Evolutionary conservation across 352 stramenopile genomes (phyloP), one percentile per base, ranked within the genome.

Genomic region (Phytopythium delawarense): DNA sequence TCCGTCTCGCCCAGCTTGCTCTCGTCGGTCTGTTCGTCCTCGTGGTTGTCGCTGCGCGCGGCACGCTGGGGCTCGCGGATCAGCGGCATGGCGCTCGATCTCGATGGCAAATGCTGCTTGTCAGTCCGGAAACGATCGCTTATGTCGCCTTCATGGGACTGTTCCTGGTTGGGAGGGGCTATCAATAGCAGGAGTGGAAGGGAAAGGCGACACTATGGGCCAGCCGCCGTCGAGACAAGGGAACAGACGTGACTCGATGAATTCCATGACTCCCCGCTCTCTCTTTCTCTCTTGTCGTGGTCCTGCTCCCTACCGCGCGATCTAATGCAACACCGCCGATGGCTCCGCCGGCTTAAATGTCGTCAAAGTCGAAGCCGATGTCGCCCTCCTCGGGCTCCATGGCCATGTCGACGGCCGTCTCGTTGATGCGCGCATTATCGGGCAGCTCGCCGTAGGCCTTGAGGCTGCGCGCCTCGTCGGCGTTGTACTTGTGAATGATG

Each of bases 401-500:
- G 46, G 85, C 78, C 75, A 94, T 91, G 67, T 96, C 88, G 48
- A 94, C 84, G 16, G 81, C 81, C 39, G 83, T 96, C 66, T 96
- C 87, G 73, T 96, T 94, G 62, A 96, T 96, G 51, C 84, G 79
- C 57, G 86, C 89, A 65, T 96, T 96, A 72, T 99, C 97, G n/a
- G 98, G 98, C 50, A 99, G 84, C 77, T 99, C 98, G 71, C 97
- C 97, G 81, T 99, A 99, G 42, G 98, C 96, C 84, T 99, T 99
- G 53, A 99, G 85, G 67, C 98, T 99, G 61, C 97, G 90, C n/a
- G 98, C 98, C 73, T 98, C 94, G 74, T 98, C 96, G 11, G 93
- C 96, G 65, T 97, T 96, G 85, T 99, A 98, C 79, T 99, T 99
- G 84, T 99, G 96, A 69, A 99, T 98, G 70, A 99, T 94, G 73